Evolutionary conservation across 2,329 filamentous ascomycete genomes (phyloP), one percentile per base, ranked within the genome.

Genomic region (Aureobasidium sp.): DNA sequence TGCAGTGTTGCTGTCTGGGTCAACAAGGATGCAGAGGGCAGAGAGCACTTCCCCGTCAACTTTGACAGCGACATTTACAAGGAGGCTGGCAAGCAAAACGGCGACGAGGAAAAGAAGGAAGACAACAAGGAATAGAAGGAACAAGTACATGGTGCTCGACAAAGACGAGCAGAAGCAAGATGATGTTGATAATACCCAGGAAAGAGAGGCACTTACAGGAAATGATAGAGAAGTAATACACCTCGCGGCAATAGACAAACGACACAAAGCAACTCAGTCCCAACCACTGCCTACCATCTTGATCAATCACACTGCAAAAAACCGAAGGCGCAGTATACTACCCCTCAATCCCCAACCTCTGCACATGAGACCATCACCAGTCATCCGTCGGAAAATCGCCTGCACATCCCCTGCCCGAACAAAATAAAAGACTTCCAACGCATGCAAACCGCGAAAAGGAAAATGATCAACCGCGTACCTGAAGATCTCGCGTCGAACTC

Each of bases 1-100:
- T 76, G 78, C 34, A 85, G 83, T 68, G 78, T 87, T 3, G 79
- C 81, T 47, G 80, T 88, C 15, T 88, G 84, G 84, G 84, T 85
- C 0, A 81, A 82, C 65, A 77, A 75, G 52, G 76, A 78, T 63
- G 85, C 84, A 0, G 74, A 81, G 56, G 82, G 82, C 0, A 78
- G 82, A 66, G 77, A 79, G 8, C 68, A 67, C 56, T 79, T 84
- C 62, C 70, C 70, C 15, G 65, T 70, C 14, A 63, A 71, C 8
- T 70, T 71, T 37, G 68, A 70, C 47, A 63, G 63, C 29, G 64
- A 66, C 22, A 66, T 66, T 36, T 66, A 66, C 48, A 63, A 63
- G 55, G 51, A 53, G 27, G 60, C 57, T n/a, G 59, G 29, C 11
- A 52, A 60, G 37, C 42, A 60, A n/a, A 37, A 60, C 8, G 55